These are phyloP conservation scores for Diaporthe helianthi DNA, from an alignment of 2,329 filamentous ascomycete species.

Conservation along the genomic window DNA sequence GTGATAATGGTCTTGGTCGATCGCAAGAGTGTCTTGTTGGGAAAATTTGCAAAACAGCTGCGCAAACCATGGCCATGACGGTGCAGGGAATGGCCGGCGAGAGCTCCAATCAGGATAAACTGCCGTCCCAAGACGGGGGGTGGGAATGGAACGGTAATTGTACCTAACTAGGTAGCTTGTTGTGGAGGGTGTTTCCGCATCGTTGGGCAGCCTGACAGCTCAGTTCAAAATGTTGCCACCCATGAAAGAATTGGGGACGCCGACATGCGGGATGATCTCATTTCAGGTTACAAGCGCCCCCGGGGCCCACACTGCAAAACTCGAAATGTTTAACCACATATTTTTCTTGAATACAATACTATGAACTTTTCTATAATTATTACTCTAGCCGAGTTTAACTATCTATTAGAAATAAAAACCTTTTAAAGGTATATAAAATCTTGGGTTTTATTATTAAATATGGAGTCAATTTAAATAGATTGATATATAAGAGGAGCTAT, in stretches of 20 bases:
- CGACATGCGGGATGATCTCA: slow-evolving; percentile 21
- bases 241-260: slow-evolving; percentile 13
- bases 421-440: too few relatives aligned
- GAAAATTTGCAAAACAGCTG: slow-evolving; percentile 25
- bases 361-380: too few relatives aligned
- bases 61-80: slow-evolving; percentile 6
- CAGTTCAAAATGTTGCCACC: slow-evolving; percentile 22
- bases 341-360: too few relatives aligned
- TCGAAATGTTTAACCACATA: too few relatives aligned
- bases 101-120: slow-evolving; percentile 21
- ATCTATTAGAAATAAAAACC: too few relatives aligned
- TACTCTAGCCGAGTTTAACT: too few relatives aligned
- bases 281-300: background rate
- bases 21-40: slow-evolving; percentile 12
- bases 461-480: too few relatives aligned
- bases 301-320: too few relatives aligned
- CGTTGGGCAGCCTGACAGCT: slow-evolving; percentile 18
- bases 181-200: slow-evolving; percentile 18
- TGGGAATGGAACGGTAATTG: slow-evolving; percentile 13
- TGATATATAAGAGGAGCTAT: too few relatives aligned
- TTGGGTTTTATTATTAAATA: too few relatives aligned
- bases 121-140: slow-evolving; percentile 2
- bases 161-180: too few relatives aligned
- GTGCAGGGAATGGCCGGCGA: background rate
- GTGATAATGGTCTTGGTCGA: slow-evolving; percentile 3